Evolutionary conservation across 805 yeast genomes (phyloP), one percentile per base, ranked within the genome.

Genomic region (Teunomyces aglyptinius): DNA sequence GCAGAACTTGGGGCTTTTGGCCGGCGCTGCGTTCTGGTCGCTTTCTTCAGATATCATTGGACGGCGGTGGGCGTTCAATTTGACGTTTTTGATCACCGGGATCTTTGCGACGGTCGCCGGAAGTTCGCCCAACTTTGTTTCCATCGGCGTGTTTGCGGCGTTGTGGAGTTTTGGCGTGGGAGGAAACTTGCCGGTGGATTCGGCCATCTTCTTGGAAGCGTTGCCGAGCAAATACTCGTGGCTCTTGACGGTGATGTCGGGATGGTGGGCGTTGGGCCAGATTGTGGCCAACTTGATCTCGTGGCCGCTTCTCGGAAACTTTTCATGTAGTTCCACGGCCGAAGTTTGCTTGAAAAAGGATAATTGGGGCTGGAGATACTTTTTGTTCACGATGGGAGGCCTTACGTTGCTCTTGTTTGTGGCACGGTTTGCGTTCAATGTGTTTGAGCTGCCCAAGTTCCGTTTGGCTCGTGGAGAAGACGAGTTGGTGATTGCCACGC

Each of bases 281-380:
- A 71, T 81, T 1, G 62, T 81, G 38, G 76, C 82, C 13, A 68
- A 69, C 29, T 63, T 80, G 24, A 55, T 80, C 26, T 75, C 82
- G 6, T 81, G 85, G 85, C 84, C 78, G 0, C 73, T 78, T 43
- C 62, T 82, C 38, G 71, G 81, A 12, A 71, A 76, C 51, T 70
- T 64, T 48, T 73, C 80, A 2, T 80, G 86, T 50, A 52, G 45
- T 29, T 41, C 41, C 24, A 59, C 64, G 10, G 58, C 59, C 4
- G 67, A 56, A 6, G 46, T 38, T 6, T 81, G 86, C 58, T 67
- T 69, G 26, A 67, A 77, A 7, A 47, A 55, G 11, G 58, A 66
- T 29, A 82, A 82, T 60, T 71, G 75, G 64, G 86, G 86, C 43
- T 82, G 86, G 86, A 63, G 86, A 55, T 82, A 82, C 60, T 67